Conservation (phyloP, 805 yeast species). For the Candida multigemmis region DNA sequence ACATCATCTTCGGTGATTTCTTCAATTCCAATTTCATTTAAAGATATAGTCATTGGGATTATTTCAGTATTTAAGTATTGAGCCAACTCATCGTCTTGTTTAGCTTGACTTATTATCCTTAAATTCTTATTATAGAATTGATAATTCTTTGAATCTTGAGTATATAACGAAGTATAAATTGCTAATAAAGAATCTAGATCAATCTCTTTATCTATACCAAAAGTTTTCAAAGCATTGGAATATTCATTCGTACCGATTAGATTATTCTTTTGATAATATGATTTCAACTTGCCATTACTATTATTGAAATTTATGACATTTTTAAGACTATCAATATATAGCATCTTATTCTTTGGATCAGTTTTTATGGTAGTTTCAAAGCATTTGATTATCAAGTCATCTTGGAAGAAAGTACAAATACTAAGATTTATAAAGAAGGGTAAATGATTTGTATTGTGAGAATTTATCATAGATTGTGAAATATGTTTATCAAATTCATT, state of each 20-base stretch:
- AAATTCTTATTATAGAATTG: conserved; percentile 22
- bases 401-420: conserved; percentile 21
- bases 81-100: conserved; percentile 11
- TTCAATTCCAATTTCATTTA: conserved; percentile 28
- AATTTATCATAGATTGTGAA: conserved; percentile 11
- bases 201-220: conserved; percentile 19
- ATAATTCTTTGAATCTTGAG: conserved; percentile 27
- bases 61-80: conserved; percentile 20
- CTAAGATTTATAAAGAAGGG: conserved; percentile 21
- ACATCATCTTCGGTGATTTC: conserved; percentile 49
- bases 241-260: conserved; percentile 27
- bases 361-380: conserved; percentile 27
- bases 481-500: conserved; percentile 29
- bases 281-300: conserved; percentile 11
- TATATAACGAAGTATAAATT: conserved; percentile 20
- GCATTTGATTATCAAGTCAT: conserved; percentile 31
- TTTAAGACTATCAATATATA: conserved; percentile 29
- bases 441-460: conserved; percentile 10
- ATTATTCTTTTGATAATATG: conserved; percentile 22
- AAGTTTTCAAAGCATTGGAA: conserved; percentile 15
- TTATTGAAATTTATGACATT: conserved; percentile 8
- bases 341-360: conserved; percentile 20
- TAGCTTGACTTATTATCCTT: conserved; percentile 15
- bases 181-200: conserved; percentile 28
- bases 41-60: conserved; percentile 23